Evolutionary conservation across 73 alveolate species (phyloP), one percentile per base, ranked within the genome.

Genomic region (Paramecium primaurelia): DNA sequence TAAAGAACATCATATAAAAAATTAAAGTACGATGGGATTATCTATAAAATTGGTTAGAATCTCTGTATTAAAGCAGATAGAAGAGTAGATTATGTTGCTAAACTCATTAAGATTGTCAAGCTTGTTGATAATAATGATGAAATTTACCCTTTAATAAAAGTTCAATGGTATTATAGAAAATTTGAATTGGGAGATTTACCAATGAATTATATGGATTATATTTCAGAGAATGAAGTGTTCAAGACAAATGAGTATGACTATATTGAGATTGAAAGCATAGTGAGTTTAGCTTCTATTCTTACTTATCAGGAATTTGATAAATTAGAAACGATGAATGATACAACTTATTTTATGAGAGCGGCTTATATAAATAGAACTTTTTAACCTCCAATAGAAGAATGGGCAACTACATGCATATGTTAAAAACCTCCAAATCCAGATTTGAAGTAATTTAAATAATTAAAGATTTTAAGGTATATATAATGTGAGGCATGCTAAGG

Each of bases 351-450:
- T 49, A 26, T 18, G 49, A 80, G 91, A 12, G 91, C 91, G 1
- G 11, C 47, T 10, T 80, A 38, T 25, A 80, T 80, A 11, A 42
- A 80, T 49, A 25, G 58, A 26, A 6, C 64, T 26, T 47, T 80
- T 25, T 42, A 40, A 40, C 91, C 91, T 8, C 91, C 91, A 8
- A 32, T 80, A 18, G 44, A 28, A 0, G 26, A 80, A 47, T 80
- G 91, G 91, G 28, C 36, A 25, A 42, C 34, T 11, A 80, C 91
- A 10, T 80, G 91, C n/a, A 14, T 80, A 42, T 80, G 91, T 44
- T n/a, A 47, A 25, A 80, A 47, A 47, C 91, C 91, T 25, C 91
- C 91, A 42, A 80, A 80, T 80, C 91, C 91, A 42, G 91, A 80
- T 80, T 45, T 80, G 30, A 80, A 80, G 91, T 80, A 80, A 36